Evolutionary conservation across 345 rosid species (phyloP).

Genomic region (Populus simonii): DNA sequence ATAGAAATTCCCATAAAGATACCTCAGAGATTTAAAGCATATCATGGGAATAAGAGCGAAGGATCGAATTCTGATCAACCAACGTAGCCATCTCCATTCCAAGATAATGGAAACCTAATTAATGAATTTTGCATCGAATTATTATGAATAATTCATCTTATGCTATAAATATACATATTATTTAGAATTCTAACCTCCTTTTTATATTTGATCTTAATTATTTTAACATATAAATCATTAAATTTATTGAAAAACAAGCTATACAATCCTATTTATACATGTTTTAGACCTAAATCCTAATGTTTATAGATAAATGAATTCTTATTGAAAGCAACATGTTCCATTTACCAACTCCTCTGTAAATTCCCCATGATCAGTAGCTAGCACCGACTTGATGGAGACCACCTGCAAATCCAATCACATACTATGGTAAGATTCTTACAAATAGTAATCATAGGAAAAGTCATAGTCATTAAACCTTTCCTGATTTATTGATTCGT

Average conservation of each 20-base stretch:
- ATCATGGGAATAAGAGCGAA: not conserved
- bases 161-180: no score
- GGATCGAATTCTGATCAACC: not conserved
- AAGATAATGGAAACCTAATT: not conserved
- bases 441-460: not conserved
- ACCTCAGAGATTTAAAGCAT: not conserved
- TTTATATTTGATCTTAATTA: no score
- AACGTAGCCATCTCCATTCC: not conserved
- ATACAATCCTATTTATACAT: no score
- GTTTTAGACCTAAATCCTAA: no score
- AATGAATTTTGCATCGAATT: not conserved
- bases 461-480: not conserved
- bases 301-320: no score
- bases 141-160: no score
- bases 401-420: not conserved
- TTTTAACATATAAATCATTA: no score
- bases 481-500: no score
- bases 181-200: no score
- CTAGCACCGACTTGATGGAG: not conserved
- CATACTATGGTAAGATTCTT: not conserved
- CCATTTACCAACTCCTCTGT: conserved; percentile 1
- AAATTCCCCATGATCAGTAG: not conserved
- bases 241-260: no score
- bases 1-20: not conserved
- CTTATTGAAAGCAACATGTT: not conserved